Evolutionary conservation across 2,329 filamentous ascomycete genomes (phyloP).

Genomic region (Rhexocercosporidium sp.): DNA sequence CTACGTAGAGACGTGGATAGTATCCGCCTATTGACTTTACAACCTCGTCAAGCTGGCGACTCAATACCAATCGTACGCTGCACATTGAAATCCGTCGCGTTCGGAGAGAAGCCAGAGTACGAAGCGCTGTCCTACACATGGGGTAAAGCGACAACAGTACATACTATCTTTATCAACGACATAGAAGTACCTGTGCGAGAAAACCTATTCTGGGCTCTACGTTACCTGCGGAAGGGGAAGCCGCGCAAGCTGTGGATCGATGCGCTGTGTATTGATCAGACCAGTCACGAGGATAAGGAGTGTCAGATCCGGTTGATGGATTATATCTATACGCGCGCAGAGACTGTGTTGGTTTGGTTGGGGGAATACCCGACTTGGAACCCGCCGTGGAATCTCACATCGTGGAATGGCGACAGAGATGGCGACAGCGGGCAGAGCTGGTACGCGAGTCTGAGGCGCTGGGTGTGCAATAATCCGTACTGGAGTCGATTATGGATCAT

Average conservation of each 20-base stretch:
- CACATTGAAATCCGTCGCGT: neutral
- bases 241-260: conserved; percentile 21
- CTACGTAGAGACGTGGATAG: neutral
- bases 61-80: neutral
- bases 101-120: neutral
- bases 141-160: neutral
- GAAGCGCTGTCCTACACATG: neutral
- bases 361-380: neutral
- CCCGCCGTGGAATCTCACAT: too few species aligned
- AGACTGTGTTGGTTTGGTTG: neutral
- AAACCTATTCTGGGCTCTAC: neutral
- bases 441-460: conserved; percentile 11
- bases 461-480: conserved; percentile 2
- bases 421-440: neutral
- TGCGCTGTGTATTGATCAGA: conserved; percentile 35
- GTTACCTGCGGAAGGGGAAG: neutral
- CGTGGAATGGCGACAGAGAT: neutral
- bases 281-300: conserved; percentile 21
- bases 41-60: neutral
- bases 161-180: neutral
- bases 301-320: conserved; percentile 33
- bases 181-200: neutral
- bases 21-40: neutral
- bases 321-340: conserved; percentile 23
- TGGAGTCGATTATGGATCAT: neutral